Evolutionary conservation across 2,329 filamentous ascomycete genomes (phyloP).

Genomic region (Pseudocercospora pini-densiflorae): DNA sequence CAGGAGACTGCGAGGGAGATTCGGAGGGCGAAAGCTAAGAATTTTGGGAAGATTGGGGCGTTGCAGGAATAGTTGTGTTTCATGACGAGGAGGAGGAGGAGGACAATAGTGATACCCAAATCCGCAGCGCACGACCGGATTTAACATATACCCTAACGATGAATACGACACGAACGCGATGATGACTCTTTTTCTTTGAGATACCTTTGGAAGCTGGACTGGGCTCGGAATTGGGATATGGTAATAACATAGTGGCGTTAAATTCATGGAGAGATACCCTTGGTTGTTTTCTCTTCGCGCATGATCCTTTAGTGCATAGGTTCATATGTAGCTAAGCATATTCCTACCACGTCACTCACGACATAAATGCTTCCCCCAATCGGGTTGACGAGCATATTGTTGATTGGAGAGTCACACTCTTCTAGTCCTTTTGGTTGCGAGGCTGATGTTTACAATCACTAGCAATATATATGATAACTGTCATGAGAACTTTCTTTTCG

Average conservation of each 20-base stretch:
- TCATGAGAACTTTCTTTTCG: too few relatives aligned
- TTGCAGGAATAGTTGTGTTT: slow-evolving; percentile 15
- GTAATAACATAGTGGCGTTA: neutral
- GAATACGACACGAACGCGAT: neutral
- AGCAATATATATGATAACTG: too few relatives aligned
- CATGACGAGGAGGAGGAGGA: neutral
- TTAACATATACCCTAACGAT: neutral
- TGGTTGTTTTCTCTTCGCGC: neutral
- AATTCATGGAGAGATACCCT: neutral
- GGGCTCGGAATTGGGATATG: too few relatives aligned
- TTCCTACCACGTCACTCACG: neutral
- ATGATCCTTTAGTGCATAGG: neutral
- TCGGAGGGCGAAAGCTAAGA: slow-evolving; percentile 41
- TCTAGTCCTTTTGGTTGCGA: too few relatives aligned
- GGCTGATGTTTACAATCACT: too few relatives aligned
- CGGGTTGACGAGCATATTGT: too few relatives aligned
- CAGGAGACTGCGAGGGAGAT: slow-evolving; percentile 56
- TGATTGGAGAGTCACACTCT: too few relatives aligned
- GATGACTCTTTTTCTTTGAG: too few relatives aligned
- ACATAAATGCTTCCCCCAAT: too few relatives aligned
- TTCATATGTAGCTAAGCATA: neutral
- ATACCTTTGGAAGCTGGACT: too few relatives aligned
- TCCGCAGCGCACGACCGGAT: too few relatives aligned
- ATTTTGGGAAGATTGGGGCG: slow-evolving; percentile 4
- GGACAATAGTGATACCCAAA: too few relatives aligned